Evolutionary conservation across 139 green algal genomes (phyloP), one percentile per base, ranked within the genome.

Genomic region (Micromonas commoda): DNA sequence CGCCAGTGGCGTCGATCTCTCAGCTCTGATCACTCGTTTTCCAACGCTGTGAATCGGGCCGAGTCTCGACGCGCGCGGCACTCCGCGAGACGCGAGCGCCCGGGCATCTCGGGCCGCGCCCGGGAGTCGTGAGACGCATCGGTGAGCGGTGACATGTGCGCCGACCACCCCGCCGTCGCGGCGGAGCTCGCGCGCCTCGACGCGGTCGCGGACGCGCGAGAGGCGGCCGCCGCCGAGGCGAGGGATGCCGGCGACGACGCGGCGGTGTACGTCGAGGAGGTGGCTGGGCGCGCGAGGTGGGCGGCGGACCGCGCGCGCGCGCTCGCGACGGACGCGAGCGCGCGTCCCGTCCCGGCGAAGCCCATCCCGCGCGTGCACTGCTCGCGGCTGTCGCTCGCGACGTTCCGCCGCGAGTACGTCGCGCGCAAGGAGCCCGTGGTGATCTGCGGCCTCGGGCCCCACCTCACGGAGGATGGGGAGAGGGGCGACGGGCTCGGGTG

Each of bases 311-410:
- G 9, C 13, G 61, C 16, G 9, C 26, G 26, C 61, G 61, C 61
- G 61, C 26, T 31, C 61, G 61, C 16, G 61, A 19, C 53, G 20
- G 53, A 64, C 20, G 53, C 20, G 53, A n/a, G n/a, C n/a, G 53
- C 53, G 20, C 53, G 20, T 21, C 20, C 53, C 20, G 53, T 21
- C 24, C 23, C 33, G 33, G 4, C 69, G 69, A 29, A 23, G 21
- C 21, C 69, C 5, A 53, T 76, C 33, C 69, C 21, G 69, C 69
- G 69, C 69, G 69, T 63, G 69, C 69, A 33, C 69, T 60, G 33
- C 21, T 29, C 23, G 69, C 13, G 23, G 38, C 34, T 76, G 69
- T 76, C 69, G 33, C 34, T 60, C 23, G 38, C 38, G 21, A 2
- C 3, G 33, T 76, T 76, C 34, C 33, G 69, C 33, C 38, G 38